Evolutionary conservation across 352 stramenopile genomes (phyloP).

Genomic region (Globisporangium uncinulatum): DNA sequence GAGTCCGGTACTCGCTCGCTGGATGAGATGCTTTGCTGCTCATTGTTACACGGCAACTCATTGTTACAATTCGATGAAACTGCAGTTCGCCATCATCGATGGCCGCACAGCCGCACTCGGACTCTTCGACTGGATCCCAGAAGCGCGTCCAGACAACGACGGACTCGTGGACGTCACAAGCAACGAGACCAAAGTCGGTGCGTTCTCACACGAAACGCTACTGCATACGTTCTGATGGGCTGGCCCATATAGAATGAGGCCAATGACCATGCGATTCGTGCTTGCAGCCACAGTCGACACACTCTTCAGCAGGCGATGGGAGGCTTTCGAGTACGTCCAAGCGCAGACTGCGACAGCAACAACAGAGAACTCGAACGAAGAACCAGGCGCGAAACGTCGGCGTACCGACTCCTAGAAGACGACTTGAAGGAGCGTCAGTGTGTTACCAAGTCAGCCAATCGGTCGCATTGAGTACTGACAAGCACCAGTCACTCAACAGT

Average conservation of each 20-base stretch:
- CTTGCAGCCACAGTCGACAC: background rate
- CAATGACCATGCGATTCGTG: background rate
- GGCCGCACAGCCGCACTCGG: background rate
- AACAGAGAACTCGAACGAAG: background rate
- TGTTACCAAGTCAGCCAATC: too few relatives aligned
- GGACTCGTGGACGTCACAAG: constrained; percentile 1
- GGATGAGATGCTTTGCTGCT: too few relatives aligned
- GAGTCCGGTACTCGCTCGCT: background rate
- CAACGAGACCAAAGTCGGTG: background rate
- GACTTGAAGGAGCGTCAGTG: too few relatives aligned
- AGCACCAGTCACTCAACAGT: too few relatives aligned
- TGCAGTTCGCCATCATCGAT: background rate
- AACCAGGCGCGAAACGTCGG: background rate
- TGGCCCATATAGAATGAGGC: too few relatives aligned
- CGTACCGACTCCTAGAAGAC: background rate
- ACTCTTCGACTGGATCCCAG: background rate
- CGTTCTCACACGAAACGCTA: background rate
- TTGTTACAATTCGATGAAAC: background rate
- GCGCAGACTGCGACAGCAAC: background rate
- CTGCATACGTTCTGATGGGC: background rate
- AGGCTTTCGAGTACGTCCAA: background rate
- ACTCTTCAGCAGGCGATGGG: background rate
- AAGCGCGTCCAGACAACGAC: background rate
- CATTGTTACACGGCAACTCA: background rate
- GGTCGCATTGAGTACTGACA: too few relatives aligned